Evolutionary conservation across 306 rosid genomes (phyloP), one percentile per base, ranked within the genome.

Genomic region (Cucurbita ficifolia): DNA sequence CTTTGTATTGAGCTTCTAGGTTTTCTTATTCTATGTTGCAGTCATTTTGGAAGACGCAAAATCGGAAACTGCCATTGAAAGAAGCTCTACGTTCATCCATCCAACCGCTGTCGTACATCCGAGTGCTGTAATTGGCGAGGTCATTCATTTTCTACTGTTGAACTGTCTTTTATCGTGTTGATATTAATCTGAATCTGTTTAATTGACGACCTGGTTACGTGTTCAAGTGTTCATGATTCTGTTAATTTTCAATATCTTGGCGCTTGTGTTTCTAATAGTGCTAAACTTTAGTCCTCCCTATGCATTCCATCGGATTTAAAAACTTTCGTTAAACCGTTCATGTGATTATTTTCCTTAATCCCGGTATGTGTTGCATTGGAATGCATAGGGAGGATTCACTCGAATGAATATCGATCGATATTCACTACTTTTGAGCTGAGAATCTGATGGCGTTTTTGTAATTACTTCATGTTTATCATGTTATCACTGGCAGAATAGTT

Each of bases 61-160:
- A 39, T 21, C 73, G 45, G 80, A 77, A 61, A 75, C 79, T 77
- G 68, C 50, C 6, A 51, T 35, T 16, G 10, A 58, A 42, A 19
- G 61, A 59, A 76, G 51, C 58, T 70, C 87, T 24, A 60, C 74
- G 50, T 78, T 85, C 72, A 73, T 88, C 38, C 96, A 90, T 79
- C 96, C 94, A 53, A 71, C 83, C 71, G 92, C 97, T 1, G 63
- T 85, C 58, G 86, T 93, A 72, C 96, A 90, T 72, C 92, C 97
- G 22, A 79, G 86, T 86, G 90, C 98, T 18, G 21, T 83, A 49
- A 58, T 93, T 5, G 97, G 94, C 24, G 80, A 81, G 90, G 96
- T 90, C 22, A 82, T 73, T 90, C 22, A 82, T 73, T 60, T 65
- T 69, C 67, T 70, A 10, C 35, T 21, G 4, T 9, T 64, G 9